A percentile compares a stretch with the other conserved stretches of the same genome.
phyloP scores from a whole-genome alignment of 805 yeast genomes.

The Candida fluviatilis region DNA sequence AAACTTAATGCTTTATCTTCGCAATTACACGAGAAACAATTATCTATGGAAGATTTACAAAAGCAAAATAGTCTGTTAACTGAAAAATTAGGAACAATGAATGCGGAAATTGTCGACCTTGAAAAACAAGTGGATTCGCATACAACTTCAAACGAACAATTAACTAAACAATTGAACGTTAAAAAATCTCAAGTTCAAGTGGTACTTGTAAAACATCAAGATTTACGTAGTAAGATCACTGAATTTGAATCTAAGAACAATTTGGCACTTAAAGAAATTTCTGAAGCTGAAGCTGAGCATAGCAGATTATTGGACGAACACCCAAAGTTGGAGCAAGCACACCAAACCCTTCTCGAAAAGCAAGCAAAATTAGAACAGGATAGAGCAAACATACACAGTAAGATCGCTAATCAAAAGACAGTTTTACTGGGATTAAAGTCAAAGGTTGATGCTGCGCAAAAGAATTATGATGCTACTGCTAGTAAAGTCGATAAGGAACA shows the following conservation, averaged over 20 bases:
- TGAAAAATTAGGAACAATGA: conserved; percentile 62
- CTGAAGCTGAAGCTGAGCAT: conserved; percentile 14
- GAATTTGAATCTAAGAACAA: conserved; percentile 23
- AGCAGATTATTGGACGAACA: conserved; percentile 13
- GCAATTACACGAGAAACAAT: conserved; percentile 57
- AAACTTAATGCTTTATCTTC: conserved; percentile 66
- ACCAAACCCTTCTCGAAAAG: conserved; percentile 10
- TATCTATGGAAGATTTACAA: conserved; percentile 62
- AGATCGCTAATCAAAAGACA: conserved; percentile 1
- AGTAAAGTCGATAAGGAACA: neutral
- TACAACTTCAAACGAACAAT: conserved; percentile 54
- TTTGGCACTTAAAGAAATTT: conserved; percentile 20
- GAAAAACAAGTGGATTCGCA: conserved; percentile 52
- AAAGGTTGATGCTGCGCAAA: neutral
- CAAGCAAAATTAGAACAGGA: conserved; percentile 4
- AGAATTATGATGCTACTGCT: neutral
- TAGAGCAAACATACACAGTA: neutral
- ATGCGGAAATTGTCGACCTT: conserved; percentile 60
- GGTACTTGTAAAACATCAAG: conserved; percentile 46
- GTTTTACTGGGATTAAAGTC: neutral
- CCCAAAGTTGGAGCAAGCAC: conserved; percentile 8
- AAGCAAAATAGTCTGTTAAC: conserved; percentile 60
- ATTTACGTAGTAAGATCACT: conserved; percentile 24
- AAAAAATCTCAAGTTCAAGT: conserved; percentile 68
- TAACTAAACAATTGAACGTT: conserved; percentile 60